Evolutionary conservation across 371 early-diverging fungal genomes (phyloP), one percentile per base, ranked within the genome.

Genomic region (Paramicrosporidium saccamoebae): DNA sequence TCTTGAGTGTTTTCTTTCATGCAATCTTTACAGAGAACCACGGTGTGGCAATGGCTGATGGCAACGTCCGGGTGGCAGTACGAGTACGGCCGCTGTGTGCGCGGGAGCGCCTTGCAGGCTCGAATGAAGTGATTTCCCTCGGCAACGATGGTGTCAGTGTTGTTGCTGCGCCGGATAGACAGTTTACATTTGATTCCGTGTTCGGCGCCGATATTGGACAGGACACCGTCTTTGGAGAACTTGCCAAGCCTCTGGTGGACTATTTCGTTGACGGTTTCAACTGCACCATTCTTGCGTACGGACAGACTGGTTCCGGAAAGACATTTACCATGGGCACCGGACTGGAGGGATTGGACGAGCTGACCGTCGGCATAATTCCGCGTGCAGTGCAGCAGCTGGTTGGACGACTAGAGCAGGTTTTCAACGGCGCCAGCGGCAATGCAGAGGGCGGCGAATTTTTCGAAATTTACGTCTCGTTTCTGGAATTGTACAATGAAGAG

Each of bases 401-500:
- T n/a, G n/a, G n/a, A n/a, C n/a, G n/a, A n/a, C 14, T 27, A 12
- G 10, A 27, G 8, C 25, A 12, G 21, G 21, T 28, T 32, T 24
- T 31, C 11, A 12, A 8, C 6, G 18, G 20, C 17, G 7, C 35
- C 39, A 19, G 41, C 40, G 23, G 37, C 35, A 19, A 30, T 48
- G 4, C 27, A 36, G 13, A 27, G 36, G n/a, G n/a, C n/a, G 7
- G 15, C 29, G 3, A 50, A 24, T 42, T 58, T 11, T 57, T 50
- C 20, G 48, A 57, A 29, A 56, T 68, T 12, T 47, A 32, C 21
- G 56, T 64, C 3, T 58, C 74, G 16, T 84, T 68, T 44, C 41
- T 86, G 4, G 98, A 98, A 38, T 56, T 98, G 12, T 94, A 98
- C 48, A 96, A 96, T 38, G 97, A 98, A 41, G 77, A 78, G 21